A percentile compares a stretch with the other conserved stretches of the same genome.
These are phyloP conservation scores for Rhododendron vialii DNA, from an alignment of 148 eudicot species.

Conservation along the genomic window DNA sequence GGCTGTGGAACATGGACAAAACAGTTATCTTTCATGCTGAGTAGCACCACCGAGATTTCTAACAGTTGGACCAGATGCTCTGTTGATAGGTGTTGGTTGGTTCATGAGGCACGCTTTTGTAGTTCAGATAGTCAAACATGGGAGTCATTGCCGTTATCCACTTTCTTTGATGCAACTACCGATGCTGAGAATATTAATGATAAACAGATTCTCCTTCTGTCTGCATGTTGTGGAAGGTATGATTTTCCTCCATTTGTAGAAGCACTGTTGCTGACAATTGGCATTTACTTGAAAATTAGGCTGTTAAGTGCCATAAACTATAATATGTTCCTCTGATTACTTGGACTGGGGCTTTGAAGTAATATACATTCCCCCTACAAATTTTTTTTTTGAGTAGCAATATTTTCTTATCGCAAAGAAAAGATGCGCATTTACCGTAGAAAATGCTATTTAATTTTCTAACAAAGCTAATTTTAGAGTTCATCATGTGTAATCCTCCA, in stretches of 20 bases:
- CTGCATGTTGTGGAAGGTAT: conserved; percentile 83
- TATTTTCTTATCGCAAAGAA: neutral
- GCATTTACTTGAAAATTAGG: neutral
- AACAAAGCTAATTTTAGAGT: neutral
- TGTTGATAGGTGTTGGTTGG: conserved; percentile 46
- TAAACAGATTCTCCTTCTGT: conserved; percentile 52
- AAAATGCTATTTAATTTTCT: neutral
- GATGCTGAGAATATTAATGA: conserved; percentile 29
- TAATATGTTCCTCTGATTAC: neutral
- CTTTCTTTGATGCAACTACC: conserved; percentile 42
- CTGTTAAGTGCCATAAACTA: neutral
- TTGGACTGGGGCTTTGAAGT: neutral
- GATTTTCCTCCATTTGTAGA: neutral
- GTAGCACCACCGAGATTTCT: conserved; percentile 14
- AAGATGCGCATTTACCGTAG: neutral
- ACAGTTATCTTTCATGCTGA: conserved; percentile 29
- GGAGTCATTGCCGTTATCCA: conserved; percentile 74
- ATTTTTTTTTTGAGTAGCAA: neutral
- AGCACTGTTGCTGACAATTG: neutral
- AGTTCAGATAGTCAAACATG: conserved; percentile 78
- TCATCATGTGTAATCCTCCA: neutral
- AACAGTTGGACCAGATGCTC: conserved; percentile 66
- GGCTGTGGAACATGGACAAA: conserved; percentile 89
- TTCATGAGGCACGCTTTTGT: conserved; percentile 67
- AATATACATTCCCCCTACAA: neutral